phyloP scores from a whole-genome alignment of 2,329 filamentous ascomycete genomes.

The Ophiosphaerella korrae region DNA sequence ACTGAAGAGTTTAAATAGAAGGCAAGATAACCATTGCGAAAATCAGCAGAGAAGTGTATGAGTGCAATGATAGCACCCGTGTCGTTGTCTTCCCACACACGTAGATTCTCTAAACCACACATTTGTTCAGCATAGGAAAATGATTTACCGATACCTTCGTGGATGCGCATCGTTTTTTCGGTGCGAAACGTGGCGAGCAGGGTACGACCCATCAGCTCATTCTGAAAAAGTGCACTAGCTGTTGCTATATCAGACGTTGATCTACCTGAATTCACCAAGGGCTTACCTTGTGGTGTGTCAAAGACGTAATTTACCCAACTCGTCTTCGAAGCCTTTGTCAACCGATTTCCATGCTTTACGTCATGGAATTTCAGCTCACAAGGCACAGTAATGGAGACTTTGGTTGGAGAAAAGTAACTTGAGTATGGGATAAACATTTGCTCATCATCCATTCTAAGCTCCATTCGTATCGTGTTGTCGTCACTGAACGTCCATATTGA shows the following conservation, averaged over 20 bases:
- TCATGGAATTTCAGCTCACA: constrained; percentile 50
- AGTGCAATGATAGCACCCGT: constrained; percentile 51
- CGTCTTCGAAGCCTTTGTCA: constrained; percentile 45
- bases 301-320: constrained; percentile 56
- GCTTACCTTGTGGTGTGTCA: constrained; percentile 33
- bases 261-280: neutral
- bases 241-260: neutral
- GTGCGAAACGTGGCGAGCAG: constrained; percentile 52
- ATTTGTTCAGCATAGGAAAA: constrained; percentile 56
- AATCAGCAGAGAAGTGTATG: constrained; percentile 52
- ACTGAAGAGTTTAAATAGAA: constrained; percentile 52
- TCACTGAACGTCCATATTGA: constrained; percentile 54
- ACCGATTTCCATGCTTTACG: constrained; percentile 39
- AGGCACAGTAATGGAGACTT: constrained; percentile 48
- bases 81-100: constrained; percentile 54
- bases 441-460: constrained; percentile 50
- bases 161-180: constrained; percentile 51
- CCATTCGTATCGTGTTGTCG: constrained; percentile 49
- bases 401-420: constrained; percentile 52
- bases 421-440: constrained; percentile 53
- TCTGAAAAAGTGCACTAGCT: constrained; percentile 51
- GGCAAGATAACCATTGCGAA: constrained; percentile 50
- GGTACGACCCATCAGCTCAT: constrained; percentile 52
- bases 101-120: constrained; percentile 54
- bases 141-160: constrained; percentile 49